Percentiles rank a stretch among this genome's conserved stretches.
Evolutionary conservation across 139 green algal genomes (phyloP).

Genomic region (Ettlia oleoabundans): DNA sequence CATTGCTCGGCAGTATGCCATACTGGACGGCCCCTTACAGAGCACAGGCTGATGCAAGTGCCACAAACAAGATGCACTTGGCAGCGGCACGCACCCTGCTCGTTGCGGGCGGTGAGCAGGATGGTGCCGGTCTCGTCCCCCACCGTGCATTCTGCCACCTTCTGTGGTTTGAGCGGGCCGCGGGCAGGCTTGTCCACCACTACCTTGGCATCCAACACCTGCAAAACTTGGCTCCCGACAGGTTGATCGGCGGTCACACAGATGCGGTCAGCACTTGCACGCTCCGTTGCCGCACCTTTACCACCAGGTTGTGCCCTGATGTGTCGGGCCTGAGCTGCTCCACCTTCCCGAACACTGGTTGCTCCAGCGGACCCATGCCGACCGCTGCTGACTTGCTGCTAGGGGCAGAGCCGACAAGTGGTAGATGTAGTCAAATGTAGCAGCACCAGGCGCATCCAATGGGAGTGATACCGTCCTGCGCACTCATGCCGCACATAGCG

Average conservation of each 20-base stretch:
- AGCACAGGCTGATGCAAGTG: no score
- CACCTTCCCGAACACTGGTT: conserved; percentile 75
- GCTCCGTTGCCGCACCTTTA: conserved; percentile 65
- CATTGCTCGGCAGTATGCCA: no score
- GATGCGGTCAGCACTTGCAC: background rate
- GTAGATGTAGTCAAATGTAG: no score
- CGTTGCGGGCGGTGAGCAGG: conserved; percentile 83
- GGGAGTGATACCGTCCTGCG: no score
- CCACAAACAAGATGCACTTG: background rate
- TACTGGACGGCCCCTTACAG: no score
- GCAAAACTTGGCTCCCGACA: conserved; percentile 1
- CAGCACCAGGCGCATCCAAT: no score
- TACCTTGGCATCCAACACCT: conserved; percentile 79
- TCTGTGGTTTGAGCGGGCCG: conserved; percentile 49
- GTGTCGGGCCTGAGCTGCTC: conserved; percentile 71
- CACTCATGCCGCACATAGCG: no score
- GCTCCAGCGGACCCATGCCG: no score
- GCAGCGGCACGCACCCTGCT: conserved; percentile 70
- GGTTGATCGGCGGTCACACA: background rate
- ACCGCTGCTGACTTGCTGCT: no score
- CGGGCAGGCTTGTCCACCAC: conserved; percentile 65
- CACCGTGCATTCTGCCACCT: conserved; percentile 87
- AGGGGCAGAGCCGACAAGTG: no score
- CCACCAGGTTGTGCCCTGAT: conserved; percentile 70
- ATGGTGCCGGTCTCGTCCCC: conserved; percentile 86